Conservation (phyloP, 495 filamentous ascomycete species). For the Symbiotaphrina buchneri region DNA sequence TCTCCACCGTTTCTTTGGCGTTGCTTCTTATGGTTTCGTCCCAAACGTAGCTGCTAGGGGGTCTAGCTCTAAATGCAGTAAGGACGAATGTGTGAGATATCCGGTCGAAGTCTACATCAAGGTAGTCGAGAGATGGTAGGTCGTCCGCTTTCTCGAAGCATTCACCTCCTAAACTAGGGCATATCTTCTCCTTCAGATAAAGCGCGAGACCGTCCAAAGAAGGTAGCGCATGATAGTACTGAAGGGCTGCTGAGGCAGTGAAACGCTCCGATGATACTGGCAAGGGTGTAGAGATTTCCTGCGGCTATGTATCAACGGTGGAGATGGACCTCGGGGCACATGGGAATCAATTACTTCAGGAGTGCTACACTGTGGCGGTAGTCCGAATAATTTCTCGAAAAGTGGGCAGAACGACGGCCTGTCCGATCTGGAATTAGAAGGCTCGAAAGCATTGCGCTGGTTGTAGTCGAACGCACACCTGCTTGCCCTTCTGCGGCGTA, state of each 20-base stretch:
- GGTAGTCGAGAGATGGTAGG: slow-evolving; percentile 28
- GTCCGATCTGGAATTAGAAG: too few species aligned
- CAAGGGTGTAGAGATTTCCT: too few species aligned
- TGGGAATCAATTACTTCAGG: too few species aligned
- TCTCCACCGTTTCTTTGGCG: slow-evolving; percentile 33
- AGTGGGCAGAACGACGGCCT: too few species aligned
- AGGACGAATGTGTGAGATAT: slow-evolving; percentile 39
- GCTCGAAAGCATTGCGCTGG: too few species aligned
- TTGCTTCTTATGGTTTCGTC: slow-evolving; percentile 19
- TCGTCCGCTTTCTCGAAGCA: slow-evolving; percentile 16
- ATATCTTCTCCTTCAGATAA: slow-evolving; percentile 35
- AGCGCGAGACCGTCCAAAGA: slow-evolving; percentile 27
- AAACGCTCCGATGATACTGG: slow-evolving; percentile 39
- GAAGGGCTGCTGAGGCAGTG: slow-evolving; percentile 36
- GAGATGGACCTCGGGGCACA: too few species aligned
- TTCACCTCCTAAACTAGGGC: slow-evolving; percentile 14
- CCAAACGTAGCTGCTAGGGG: slow-evolving; percentile 21
- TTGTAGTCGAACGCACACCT: too few species aligned
- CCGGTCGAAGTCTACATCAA: slow-evolving; percentile 63
- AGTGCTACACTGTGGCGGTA: too few species aligned
- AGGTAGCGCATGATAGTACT: slow-evolving; percentile 43
- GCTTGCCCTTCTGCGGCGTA: slow-evolving; percentile 30
- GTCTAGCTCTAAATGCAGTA: slow-evolving; percentile 33
- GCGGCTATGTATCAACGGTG: too few species aligned
- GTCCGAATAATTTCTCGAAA: too few species aligned